These are phyloP conservation scores for Agaricus blazei DNA, from an alignment of 768 basidiomycete genomes.

Conservation along the genomic window DNA sequence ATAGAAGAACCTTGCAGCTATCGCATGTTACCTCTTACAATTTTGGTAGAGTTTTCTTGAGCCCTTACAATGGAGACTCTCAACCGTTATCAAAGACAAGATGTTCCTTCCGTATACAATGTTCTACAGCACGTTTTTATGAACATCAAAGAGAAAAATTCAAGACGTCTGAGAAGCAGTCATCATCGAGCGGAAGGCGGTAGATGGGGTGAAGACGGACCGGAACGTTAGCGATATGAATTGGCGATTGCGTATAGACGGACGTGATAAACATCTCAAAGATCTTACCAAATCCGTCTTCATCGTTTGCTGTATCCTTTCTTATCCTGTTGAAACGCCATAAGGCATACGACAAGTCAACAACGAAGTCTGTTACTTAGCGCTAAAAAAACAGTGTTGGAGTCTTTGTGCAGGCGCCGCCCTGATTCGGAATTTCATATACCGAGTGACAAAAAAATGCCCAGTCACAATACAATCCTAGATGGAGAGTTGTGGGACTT, in stretches of 20 bases:
- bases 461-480: slow-evolving; percentile 31
- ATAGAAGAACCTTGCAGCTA: too few relatives aligned
- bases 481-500: neutral
- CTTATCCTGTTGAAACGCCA: slow-evolving; percentile 2
- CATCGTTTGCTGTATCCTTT: slow-evolving; percentile 19
- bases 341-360: neutral
- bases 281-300: slow-evolving; percentile 18
- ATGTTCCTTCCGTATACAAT: neutral
- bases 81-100: too few relatives aligned
- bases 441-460: slow-evolving; percentile 31
- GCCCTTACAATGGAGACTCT: too few relatives aligned
- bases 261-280: slow-evolving; percentile 30
- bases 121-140: neutral
- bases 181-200: neutral
- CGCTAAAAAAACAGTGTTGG: slow-evolving; percentile 32
- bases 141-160: neutral
- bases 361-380: slow-evolving; percentile 28
- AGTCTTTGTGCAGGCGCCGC: slow-evolving; percentile 29
- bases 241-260: slow-evolving; percentile 24
- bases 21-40: too few relatives aligned
- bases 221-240: slow-evolving; percentile 20
- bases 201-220: neutral
- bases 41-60: too few relatives aligned
- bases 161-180: neutral
- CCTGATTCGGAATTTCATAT: slow-evolving; percentile 34